phyloP scores from a whole-genome alignment of 192 early-diverging fungal genomes.

The Backusella westeae region DNA sequence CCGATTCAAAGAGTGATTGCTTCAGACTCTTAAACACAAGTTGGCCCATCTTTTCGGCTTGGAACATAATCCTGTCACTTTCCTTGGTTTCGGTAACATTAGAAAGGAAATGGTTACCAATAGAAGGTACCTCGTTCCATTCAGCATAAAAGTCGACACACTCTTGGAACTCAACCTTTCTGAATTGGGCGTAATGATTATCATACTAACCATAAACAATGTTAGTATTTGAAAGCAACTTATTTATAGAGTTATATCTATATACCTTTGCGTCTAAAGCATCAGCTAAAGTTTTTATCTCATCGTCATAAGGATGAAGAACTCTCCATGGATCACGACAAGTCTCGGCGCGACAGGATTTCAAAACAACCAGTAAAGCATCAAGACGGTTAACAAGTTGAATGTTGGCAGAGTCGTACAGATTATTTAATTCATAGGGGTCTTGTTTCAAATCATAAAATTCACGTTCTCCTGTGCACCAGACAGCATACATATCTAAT shows the following conservation, averaged over 20 bases:
- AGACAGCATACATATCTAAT: constrained; percentile 47
- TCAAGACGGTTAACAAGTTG: constrained; percentile 54
- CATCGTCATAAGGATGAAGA: constrained; percentile 38
- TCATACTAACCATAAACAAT: constrained; percentile 33
- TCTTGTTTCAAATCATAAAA: constrained; percentile 54
- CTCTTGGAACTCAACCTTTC: constrained; percentile 37
- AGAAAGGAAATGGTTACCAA: constrained; percentile 20
- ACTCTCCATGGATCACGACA: constrained; percentile 59
- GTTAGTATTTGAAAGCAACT: neutral
- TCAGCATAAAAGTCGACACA: constrained; percentile 14
- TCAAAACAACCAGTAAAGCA: constrained; percentile 49
- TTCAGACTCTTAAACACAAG: neutral
- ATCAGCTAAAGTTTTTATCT: constrained; percentile 16
- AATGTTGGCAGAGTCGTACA: constrained; percentile 37
- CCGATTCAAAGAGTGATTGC: neutral
- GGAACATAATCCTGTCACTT: neutral
- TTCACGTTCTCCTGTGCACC: constrained; percentile 59
- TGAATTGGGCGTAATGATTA: constrained; percentile 42
- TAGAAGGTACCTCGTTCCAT: constrained; percentile 19
- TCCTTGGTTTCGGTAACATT: neutral
- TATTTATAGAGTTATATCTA: neutral
- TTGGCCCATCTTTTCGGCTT: neutral
- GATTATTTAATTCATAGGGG: constrained; percentile 57
- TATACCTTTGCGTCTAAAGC: constrained; percentile 13
- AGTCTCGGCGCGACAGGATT: constrained; percentile 48